Evolutionary conservation across 2,329 filamentous ascomycete species (phyloP), one percentile per base, ranked within the genome.

Genomic region (Ophiostoma sp.): DNA sequence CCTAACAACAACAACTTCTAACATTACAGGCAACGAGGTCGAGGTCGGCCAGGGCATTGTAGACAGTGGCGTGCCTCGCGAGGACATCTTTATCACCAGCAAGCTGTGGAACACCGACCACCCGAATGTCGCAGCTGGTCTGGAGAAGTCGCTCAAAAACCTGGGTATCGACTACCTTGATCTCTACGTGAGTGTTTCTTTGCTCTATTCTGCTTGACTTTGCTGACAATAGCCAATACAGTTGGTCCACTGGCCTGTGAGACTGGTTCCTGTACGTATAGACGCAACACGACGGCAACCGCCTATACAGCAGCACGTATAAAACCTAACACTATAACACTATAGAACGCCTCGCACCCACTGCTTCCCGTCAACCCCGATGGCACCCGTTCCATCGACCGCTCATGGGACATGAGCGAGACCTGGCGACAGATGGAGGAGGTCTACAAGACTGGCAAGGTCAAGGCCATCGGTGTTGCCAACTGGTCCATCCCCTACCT

Each of bases 41-140:
- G 71, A 66, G 14, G 71, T 84, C 18, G 82, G 82, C 2, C 72
- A 78, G 52, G 82, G 81, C 5, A 82, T 84, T 70, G 76, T 77
- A 64, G 78, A 80, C 70, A 79, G 79, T 3, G 78, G 77, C 5
- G 75, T 84, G 0, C 74, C 79, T 2, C 79, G 82, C n/a, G 76
- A 78, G 5, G 78, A 84, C 58, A 77, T 84, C 66, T 84, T 81
- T 74, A 73, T 84, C 67, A 88, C 86, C 36, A 87, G 84, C 67
- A 89, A 89, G 78, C 80, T 88, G 58, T 85, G 86, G 80, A 87
- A 87, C 78, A 82, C 83, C 58, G 84, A 83, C 78, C 84, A 86
- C 73, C 78, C 81, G 70, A 77, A 80, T 58, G 82, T 82, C 42
- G 77, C 79, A 58, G 77, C 80, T 62, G 81, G 80, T 11, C 75